phyloP scores from a whole-genome alignment of 192 early-diverging fungal genomes.

The Backusella parvicylindrica region DNA sequence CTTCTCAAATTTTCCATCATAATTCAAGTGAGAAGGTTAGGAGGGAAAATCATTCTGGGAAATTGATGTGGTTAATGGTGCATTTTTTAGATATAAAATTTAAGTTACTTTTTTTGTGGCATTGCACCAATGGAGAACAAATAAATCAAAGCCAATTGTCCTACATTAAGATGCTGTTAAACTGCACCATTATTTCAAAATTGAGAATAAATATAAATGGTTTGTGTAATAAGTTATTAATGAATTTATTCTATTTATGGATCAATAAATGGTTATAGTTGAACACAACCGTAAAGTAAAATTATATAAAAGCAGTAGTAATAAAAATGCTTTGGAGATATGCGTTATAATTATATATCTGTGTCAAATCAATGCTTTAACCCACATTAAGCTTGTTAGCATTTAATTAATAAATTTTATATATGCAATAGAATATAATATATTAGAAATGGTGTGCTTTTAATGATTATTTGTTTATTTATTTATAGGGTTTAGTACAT shows the following conservation, averaged over 20 bases:
- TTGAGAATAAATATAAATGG: neutral
- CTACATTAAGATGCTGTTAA: neutral
- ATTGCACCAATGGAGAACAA: neutral
- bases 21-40: too few species aligned
- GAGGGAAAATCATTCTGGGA: neutral
- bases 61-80: neutral
- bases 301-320: too few species aligned
- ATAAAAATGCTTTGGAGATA: neutral
- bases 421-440: neutral
- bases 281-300: neutral
- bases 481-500: neutral
- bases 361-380: neutral
- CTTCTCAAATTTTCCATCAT: too few species aligned
- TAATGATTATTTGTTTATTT: neutral
- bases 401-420: neutral
- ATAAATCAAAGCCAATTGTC: neutral
- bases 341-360: neutral
- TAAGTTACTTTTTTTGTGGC: neutral
- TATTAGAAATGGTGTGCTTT: neutral
- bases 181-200: neutral
- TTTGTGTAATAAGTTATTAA: neutral
- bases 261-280: neutral
- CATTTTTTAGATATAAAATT: neutral
- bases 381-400: neutral
- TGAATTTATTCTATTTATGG: neutral